Percentiles rank a stretch among this genome's conserved stretches.
Conservation (phyloP, 2,329 filamentous ascomycete species). For the Hypoxylon sp. region DNA sequence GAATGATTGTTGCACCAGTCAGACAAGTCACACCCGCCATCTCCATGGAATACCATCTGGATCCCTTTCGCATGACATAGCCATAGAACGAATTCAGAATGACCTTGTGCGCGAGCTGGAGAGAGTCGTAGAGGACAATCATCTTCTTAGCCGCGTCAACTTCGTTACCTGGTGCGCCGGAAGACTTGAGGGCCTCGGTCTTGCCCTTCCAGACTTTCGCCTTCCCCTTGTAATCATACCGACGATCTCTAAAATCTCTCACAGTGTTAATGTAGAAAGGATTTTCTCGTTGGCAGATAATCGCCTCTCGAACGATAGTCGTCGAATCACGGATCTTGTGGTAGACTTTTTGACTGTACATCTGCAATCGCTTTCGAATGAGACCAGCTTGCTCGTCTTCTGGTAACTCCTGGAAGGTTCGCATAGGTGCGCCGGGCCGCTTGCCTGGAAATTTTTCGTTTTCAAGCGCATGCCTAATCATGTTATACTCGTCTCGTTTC, state of each 20-base stretch:
- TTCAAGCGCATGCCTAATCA: constrained; percentile 92
- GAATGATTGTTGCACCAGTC: constrained; percentile 96
- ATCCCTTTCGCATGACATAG: constrained; percentile 99
- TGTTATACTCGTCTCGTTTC: constrained; percentile 98
- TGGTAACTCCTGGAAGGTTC: constrained; percentile 85
- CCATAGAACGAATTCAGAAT: constrained; percentile 99
- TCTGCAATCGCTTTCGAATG: constrained; percentile 87
- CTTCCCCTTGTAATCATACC: constrained; percentile 98
- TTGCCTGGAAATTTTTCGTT: constrained; percentile 93
- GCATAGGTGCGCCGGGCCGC: constrained; percentile 75
- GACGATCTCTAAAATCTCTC: constrained; percentile 93
- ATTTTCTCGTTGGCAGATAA: constrained; percentile 98
- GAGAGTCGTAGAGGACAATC: constrained; percentile 94
- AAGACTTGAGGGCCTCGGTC: constrained; percentile 85
- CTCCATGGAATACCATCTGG: constrained; percentile 98
- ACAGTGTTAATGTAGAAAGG: constrained; percentile 99
- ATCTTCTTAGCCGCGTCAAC: constrained; percentile 98
- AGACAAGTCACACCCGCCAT: constrained; percentile 99
- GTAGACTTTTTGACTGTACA: constrained; percentile 98
- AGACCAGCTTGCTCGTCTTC: constrained; percentile 85
- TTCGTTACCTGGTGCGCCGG: constrained; percentile 81
- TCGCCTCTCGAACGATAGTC: constrained; percentile 93
- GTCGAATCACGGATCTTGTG: constrained; percentile 98
- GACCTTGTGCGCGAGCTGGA: constrained; percentile 98
- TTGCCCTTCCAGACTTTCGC: constrained; percentile 99